Base-by-base conservation (phyloP, 306 rosid genomes). In the Fragaria iinumae region DNA sequence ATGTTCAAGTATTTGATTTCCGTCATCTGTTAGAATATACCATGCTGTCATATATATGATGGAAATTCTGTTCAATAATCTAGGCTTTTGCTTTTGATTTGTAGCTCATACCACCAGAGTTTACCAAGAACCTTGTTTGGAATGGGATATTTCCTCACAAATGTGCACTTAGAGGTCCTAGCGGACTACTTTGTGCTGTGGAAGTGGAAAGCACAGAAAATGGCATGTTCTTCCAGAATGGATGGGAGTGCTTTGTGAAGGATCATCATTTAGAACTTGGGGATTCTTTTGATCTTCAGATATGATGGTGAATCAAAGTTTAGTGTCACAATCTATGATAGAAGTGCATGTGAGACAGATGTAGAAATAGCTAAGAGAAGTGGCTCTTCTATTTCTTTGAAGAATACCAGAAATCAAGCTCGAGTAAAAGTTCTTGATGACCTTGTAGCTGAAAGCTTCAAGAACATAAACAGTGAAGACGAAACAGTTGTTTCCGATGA, bases 171-270 rank as follows among this genome's bases (percentile, higher is more conserved):
- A 73, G 38, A 18, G 76, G 44, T 47, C 66, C 23, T 18, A 34
- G 5, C 18, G 64, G 29, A 7, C 72, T 10, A 49, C 9, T 18
- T 13, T 79, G 66, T 66, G 4, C n/a, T 45, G 82, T 72, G 55
- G 32, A 23, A 52, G 41, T 79, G 53, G 32, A 14, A 17, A 38
- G 8, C n/a, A 55, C 11, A 32, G 55, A 34, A n/a, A 17, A 34
- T n/a, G 25, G 44, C 36, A n/a, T 72, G 36, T 69, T 39, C 70
- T 49, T 79, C 50, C 52, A 13, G 5, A 36, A 53, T 65, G 70
- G 70, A 13, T 65, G 69, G 47, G 27, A 65, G 25, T 2, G 14
- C 18, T 36, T 65, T 36, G 69, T 65, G 23, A 65, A 38, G 45
- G 45, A 65, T 65, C 45, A 65, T 3, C 25, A 16, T 65, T 65